Evolutionary conservation across 495 filamentous ascomycete genomes (phyloP), one percentile per base, ranked within the genome.

Genomic region (Penicillium manginii): DNA sequence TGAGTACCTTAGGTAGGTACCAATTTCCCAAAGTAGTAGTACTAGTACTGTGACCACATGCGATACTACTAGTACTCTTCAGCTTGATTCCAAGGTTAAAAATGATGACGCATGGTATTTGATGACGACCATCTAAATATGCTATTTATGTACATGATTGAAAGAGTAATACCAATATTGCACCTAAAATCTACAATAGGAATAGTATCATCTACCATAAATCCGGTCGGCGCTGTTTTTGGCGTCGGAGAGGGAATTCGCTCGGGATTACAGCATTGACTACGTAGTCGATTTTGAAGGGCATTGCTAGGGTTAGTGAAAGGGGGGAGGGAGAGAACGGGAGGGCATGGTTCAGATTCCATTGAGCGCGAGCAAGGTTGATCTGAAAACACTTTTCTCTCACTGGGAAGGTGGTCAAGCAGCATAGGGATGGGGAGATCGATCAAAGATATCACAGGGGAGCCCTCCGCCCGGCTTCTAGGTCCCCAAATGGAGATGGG

Each of bases 311-410:
- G 9, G 6, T 49, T 31, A 54, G 9, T 14, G 1, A 18, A 45
- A 45, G 1, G n/a, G 42, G 26, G 23, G 23, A 12, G 21, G 45
- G 23, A 29, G 51, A 51, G 42, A 54, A 35, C 43, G 45, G 26
- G 39, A 54, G 47, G 60, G 45, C 23, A 14, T 62, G 43, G 39
- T 61, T 57, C 55, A 56, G 39, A 57, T 57, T 64, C 21, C 51
- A 23, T 55, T 63, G 48, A 40, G 31, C 40, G 42, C 42, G 48
- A 59, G 61, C 55, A 40, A 56, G 33, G 39, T 40, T 42, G 46
- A 49, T 11, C 43, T 23, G 14, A 12, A 12, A 12, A 12, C 7
- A n/a, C 40, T 43, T 18, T 43, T n/a, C n/a, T 51, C 49, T 51
- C 49, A 42, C 54, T 51, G 26, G 46, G 26, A 8, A 29, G 26